Evolutionary conservation across 2,329 filamentous ascomycete species (phyloP).

Genomic region (Pseudogymnoascus sp.): DNA sequence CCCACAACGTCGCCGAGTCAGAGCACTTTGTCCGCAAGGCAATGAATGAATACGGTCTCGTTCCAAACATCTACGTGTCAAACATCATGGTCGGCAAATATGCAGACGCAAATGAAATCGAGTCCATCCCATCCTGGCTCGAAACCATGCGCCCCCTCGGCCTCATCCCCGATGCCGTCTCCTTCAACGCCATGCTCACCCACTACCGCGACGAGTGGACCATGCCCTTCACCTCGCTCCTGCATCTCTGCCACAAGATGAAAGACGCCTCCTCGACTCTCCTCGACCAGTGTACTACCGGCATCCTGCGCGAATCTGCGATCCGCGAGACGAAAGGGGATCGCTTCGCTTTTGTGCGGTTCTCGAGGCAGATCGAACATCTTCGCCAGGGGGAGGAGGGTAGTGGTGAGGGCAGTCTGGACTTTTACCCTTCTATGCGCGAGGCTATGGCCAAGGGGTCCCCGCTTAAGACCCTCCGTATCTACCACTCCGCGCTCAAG

Average conservation of each 20-base stretch:
- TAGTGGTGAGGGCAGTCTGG: neutral
- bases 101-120: constrained; percentile 20
- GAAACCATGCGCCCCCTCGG: constrained; percentile 17
- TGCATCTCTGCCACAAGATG: constrained; percentile 17
- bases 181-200: constrained; percentile 24
- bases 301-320: constrained; percentile 13
- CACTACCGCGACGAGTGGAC: constrained; percentile 19
- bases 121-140: constrained; percentile 23
- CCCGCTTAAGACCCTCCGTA: constrained; percentile 16
- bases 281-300: constrained; percentile 13
- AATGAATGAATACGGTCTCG: constrained; percentile 17
- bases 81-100: constrained; percentile 23
- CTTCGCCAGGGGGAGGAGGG: neutral
- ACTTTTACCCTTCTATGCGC: constrained; percentile 15
- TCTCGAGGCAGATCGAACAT: neutral
- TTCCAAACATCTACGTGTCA: constrained; percentile 16
- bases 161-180: constrained; percentile 16
- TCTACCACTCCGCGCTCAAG: constrained; percentile 20
- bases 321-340: neutral
- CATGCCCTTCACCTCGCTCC: constrained; percentile 19
- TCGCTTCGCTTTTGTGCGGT: neutral
- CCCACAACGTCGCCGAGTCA: constrained; percentile 20
- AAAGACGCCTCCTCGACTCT: constrained; percentile 11
- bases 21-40: constrained; percentile 23
- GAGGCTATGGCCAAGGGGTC: constrained; percentile 15